Conservation (phyloP, 1,284 basidiomycete species). For the Phellinidium pouzarii region DNA sequence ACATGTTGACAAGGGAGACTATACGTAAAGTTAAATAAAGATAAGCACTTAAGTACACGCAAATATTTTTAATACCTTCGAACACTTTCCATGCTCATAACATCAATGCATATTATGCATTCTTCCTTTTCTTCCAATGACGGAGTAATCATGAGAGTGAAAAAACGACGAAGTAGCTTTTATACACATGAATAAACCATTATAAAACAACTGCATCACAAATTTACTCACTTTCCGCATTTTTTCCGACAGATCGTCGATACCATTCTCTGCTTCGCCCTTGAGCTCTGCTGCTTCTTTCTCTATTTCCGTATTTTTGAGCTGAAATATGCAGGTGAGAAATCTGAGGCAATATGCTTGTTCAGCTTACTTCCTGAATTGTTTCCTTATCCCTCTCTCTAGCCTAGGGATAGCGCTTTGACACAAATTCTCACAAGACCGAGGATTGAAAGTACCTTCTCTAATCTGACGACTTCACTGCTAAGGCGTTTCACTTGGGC, state of each 20-base stretch:
- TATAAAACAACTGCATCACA: not conserved
- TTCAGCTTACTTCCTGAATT: slow-evolving; percentile 25
- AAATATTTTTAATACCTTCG: slow-evolving; percentile 28
- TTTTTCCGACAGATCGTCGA: slow-evolving; percentile 29
- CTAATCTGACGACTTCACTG: slow-evolving; percentile 23
- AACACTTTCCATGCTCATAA: slow-evolving; percentile 31
- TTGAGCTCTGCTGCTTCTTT: slow-evolving; percentile 35
- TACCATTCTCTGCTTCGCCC: slow-evolving; percentile 25
- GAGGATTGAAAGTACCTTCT: slow-evolving; percentile 27
- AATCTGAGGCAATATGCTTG: not conserved
- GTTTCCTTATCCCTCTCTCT: slow-evolving; percentile 27
- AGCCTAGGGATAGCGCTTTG: no score
- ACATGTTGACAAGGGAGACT: slow-evolving; percentile 41
- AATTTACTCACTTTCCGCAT: slow-evolving; percentile 35
- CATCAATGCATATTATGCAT: slow-evolving; percentile 39
- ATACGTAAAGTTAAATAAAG: not conserved
- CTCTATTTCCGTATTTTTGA: slow-evolving; percentile 32
- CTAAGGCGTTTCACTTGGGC: slow-evolving; percentile 25
- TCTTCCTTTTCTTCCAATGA: slow-evolving; percentile 39
- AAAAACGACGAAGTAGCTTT: slow-evolving; percentile 39
- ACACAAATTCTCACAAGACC: no score
- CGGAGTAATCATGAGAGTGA: slow-evolving; percentile 34
- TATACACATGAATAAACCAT: slow-evolving; percentile 1
- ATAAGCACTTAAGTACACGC: not conserved
- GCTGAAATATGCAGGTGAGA: slow-evolving; percentile 23